Conservation (phyloP, 371 early-diverging fungal species). For the Apophysomyces trapeziformis region DNA sequence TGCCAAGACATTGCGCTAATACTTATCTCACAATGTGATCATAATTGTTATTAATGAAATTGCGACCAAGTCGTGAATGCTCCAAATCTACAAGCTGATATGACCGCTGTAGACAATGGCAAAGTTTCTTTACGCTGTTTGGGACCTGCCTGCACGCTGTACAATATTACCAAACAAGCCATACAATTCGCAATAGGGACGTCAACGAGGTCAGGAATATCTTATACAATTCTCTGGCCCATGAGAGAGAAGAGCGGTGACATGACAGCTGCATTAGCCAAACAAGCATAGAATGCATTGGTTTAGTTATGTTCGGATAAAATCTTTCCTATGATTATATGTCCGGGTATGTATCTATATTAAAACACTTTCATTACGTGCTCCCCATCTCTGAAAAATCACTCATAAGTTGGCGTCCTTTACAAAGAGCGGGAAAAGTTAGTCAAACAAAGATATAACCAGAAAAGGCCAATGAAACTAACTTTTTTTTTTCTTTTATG, state of each 20-base stretch:
- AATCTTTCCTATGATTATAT: neutral
- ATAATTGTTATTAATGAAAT: neutral
- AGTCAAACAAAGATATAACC: too few relatives aligned
- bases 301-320: neutral
- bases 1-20: neutral
- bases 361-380: too few relatives aligned
- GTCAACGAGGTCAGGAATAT: neutral
- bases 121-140: neutral
- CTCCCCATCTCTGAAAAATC: too few relatives aligned
- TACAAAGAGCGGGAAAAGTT: too few relatives aligned
- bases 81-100: neutral
- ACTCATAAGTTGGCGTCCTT: neutral
- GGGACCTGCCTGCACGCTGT: neutral
- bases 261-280: too few relatives aligned
- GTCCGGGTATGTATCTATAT: too few relatives aligned
- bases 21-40: neutral
- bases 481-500: neutral
- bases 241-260: neutral
- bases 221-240: neutral
- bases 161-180: neutral
- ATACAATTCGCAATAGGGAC: neutral
- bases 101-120: neutral
- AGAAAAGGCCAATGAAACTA: too few relatives aligned
- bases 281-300: neutral
- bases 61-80: neutral